Conservation (phyloP, 2,329 filamentous ascomycete genomes). For the Orbilia quercus region DNA sequence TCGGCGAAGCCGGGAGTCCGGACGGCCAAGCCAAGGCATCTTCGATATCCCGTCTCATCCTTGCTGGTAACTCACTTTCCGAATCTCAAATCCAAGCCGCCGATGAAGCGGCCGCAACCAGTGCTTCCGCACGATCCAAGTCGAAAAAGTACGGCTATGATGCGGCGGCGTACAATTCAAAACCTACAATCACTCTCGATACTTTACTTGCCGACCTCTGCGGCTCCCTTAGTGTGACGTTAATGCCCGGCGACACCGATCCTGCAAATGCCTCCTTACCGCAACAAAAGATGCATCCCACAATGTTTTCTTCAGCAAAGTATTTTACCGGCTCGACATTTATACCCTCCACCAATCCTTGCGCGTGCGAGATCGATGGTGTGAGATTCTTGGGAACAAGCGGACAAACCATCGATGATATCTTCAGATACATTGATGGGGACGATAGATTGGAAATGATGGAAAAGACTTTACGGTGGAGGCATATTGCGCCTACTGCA, state of each 20-base stretch:
- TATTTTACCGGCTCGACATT: conserved; percentile 74
- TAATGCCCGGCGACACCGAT: conserved; percentile 85
- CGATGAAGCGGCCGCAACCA: conserved; percentile 31
- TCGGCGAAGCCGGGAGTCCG: conserved; percentile 34
- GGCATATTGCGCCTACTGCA: conserved; percentile 89
- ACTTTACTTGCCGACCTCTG: conserved; percentile 82
- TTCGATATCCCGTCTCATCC: conserved; percentile 83
- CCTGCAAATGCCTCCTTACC: conserved; percentile 90
- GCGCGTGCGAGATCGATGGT: conserved; percentile 88
- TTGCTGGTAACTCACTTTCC: conserved; percentile 86
- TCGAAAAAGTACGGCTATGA: conserved; percentile 93
- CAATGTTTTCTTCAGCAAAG: conserved; percentile 84
- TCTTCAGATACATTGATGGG: conserved; percentile 87
- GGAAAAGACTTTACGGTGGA: conserved; percentile 93
- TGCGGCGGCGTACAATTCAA: conserved; percentile 83
- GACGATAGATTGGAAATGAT: conserved; percentile 85
- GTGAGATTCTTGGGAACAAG: conserved; percentile 87
- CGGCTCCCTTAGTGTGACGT: conserved; percentile 85
- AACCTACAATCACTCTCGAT: conserved; percentile 85
- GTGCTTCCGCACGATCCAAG: conserved; percentile 64
- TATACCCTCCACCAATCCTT: conserved; percentile 90
- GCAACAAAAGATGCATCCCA: conserved; percentile 90
- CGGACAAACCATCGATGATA: conserved; percentile 92
- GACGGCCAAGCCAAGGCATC: conserved; percentile 69
- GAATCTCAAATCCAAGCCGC: conserved; percentile 32